Percentiles rank a stretch among this genome's conserved stretches.
These are phyloP conservation scores for Noccaea bulbosa DNA, from an alignment of 345 rosid genomes.

Conservation along the genomic window DNA sequence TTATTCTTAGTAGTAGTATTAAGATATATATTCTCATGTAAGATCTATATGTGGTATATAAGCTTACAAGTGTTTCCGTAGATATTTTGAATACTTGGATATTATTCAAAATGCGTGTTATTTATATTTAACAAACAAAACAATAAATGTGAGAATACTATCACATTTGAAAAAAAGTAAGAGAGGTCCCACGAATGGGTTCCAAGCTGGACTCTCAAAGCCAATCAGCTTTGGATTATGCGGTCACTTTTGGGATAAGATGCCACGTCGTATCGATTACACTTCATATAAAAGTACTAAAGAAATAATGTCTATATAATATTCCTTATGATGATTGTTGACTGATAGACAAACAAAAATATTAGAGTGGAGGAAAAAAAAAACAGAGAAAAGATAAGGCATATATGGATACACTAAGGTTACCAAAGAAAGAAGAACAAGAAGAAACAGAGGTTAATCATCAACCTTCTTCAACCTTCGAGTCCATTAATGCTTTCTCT, in stretches of 20 bases:
- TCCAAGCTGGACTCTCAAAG: conserved; percentile 41
- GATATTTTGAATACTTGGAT: conserved; percentile 26
- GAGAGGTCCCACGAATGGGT: conserved; percentile 34
- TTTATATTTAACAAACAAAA: not conserved
- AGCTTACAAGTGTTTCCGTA: not conserved
- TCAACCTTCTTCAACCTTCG: conserved; percentile 23
- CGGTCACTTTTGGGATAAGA: conserved; percentile 46
- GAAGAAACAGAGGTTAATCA: conserved; percentile 36
- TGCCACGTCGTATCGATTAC: conserved; percentile 37
- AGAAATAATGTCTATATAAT: conserved; percentile 21
- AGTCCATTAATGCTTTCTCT: conserved; percentile 24
- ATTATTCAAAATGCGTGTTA: not conserved
- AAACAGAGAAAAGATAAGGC: conserved; percentile 42
- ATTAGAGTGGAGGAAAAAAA: not conserved
- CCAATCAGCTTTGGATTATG: conserved; percentile 38
- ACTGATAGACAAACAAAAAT: conserved; percentile 14
- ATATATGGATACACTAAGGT: conserved; percentile 38
- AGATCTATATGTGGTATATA: not conserved
- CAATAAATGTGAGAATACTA: too few species aligned
- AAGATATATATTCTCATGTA: not conserved
- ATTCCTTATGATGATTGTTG: conserved; percentile 18
- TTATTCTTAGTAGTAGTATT: not conserved
- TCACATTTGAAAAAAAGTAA: too few species aligned
- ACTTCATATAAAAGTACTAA: not conserved
- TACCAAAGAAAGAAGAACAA: conserved; percentile 44